These are phyloP conservation scores for Zangia roseola DNA, from an alignment of 768 basidiomycete species.

Conservation along the genomic window DNA sequence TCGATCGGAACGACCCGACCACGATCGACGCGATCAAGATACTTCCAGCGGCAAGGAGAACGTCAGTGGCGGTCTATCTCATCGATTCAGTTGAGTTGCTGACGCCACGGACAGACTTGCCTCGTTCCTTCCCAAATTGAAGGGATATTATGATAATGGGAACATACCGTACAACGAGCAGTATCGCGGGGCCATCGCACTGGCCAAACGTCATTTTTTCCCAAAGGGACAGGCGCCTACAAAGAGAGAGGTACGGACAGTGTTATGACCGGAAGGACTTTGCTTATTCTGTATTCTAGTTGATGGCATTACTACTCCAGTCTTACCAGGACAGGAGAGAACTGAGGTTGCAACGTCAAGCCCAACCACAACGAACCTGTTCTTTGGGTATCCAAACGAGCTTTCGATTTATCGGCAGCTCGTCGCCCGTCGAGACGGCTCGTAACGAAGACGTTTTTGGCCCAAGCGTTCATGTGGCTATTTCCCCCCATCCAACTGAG, in stretches of 20 bases:
- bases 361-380: slow-evolving; percentile 4
- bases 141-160: slow-evolving; percentile 21
- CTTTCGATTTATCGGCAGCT: neutral
- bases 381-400: slow-evolving; percentile 25
- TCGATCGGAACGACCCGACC: slow-evolving; percentile 10
- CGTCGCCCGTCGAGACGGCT: neutral
- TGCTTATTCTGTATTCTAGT: slow-evolving; percentile 9
- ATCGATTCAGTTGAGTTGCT: neutral
- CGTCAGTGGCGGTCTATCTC: slow-evolving; percentile 11
- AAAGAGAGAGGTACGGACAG: slow-evolving; percentile 22
- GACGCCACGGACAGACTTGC: slow-evolving; percentile 18
- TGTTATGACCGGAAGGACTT: neutral
- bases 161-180: slow-evolving; percentile 26
- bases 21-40: slow-evolving; percentile 23
- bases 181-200: slow-evolving; percentile 27
- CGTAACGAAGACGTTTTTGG: neutral
- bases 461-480: neutral
- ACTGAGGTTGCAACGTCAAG: slow-evolving; percentile 4
- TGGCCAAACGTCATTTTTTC: slow-evolving; percentile 29
- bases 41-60: slow-evolving; percentile 23
- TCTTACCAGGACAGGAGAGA: slow-evolving; percentile 24
- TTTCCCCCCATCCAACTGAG: neutral
- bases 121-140: slow-evolving; percentile 28
- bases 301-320: slow-evolving; percentile 24
- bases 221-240: slow-evolving; percentile 22